Evolutionary conservation across 345 rosid genomes (phyloP).

Genomic region (Mercurialis annua): DNA sequence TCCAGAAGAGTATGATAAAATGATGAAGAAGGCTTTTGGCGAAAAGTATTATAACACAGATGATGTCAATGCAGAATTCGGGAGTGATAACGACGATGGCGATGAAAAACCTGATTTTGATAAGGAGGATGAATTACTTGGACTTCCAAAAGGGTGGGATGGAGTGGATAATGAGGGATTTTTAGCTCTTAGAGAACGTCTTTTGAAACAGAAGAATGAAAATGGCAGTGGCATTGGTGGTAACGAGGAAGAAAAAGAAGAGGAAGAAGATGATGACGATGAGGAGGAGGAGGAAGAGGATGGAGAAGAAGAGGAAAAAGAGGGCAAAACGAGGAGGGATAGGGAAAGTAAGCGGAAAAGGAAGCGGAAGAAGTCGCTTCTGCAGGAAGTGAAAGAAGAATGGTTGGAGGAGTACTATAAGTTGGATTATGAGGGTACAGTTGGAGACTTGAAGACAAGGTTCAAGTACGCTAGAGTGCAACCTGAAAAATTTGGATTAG

Average conservation of each 20-base stretch:
- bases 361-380: conserved; percentile 58
- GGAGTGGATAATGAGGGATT: conserved; percentile 56
- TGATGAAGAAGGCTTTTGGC: conserved; percentile 69
- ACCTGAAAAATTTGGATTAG: conserved; percentile 62
- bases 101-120: conserved; percentile 75
- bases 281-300: conserved; percentile 15
- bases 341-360: conserved; percentile 62
- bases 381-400: conserved; percentile 63
- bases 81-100: conserved; percentile 40
- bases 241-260: conserved; percentile 2
- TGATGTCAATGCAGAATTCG: conserved; percentile 48
- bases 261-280: conserved; percentile 21
- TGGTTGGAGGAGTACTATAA: conserved; percentile 86
- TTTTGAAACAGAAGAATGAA: conserved; percentile 38
- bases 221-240: conserved; percentile 19
- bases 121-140: conserved; percentile 81
- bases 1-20: conserved; percentile 69
- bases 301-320: conserved; percentile 10
- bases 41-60: conserved; percentile 61
- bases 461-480: conserved; percentile 72
- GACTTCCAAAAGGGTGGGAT: conserved; percentile 75
- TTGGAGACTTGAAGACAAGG: conserved; percentile 86
- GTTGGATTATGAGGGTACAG: conserved; percentile 86
- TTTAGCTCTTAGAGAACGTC: conserved; percentile 56
- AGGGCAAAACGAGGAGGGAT: conserved; percentile 35